Evolutionary conservation across 768 basidiomycete genomes (phyloP), one percentile per base, ranked within the genome.

Genomic region (Russula emetica): DNA sequence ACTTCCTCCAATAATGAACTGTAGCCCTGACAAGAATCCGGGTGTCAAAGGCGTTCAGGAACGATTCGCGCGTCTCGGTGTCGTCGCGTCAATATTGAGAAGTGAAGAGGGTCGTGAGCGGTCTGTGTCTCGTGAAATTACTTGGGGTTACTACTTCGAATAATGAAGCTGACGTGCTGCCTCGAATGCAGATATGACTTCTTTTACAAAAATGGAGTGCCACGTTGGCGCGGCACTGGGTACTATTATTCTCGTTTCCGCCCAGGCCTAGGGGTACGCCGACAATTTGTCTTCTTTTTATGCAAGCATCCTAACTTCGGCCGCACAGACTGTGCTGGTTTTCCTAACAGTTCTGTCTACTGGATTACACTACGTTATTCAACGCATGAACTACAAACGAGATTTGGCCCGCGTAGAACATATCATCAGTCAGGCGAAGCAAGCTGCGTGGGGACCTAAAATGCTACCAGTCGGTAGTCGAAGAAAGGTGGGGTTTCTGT

Each of bases 191-290:
- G 92, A 69, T 92, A 92, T 67, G 90, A 92, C 74, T 91, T 91
- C 74, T 99, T 98, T 82, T 91, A 90, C 80, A 94, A 96, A 76
- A 98, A 98, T 66, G 96, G 96, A 24, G 94, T 99, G 4, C 96
- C 96, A 0, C 90, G 83, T 72, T 99, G 96, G 96, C 82, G 95
- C 67, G 96, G 94, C 18, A 94, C 92, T 36, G 92, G 93, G 50
- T 98, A 98, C 76, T 98, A 98, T 75, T 99, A 98, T 75, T 85
- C 92, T 34, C 86, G 97, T 58, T 99, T 90, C 81, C 83, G 96
- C 34, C 96, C 96, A n/a, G 93, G 94, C 28, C 80, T 98, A 64
- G 84, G 84, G 64, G 90, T 90, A 70, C n/a, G 58, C 60, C 30
- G 47, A 47, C 22, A 4, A 40, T 38, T 44, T n/a, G 3, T 5